Conservation (phyloP, 495 filamentous ascomycete species). For the Ascobolus immersus region DNA sequence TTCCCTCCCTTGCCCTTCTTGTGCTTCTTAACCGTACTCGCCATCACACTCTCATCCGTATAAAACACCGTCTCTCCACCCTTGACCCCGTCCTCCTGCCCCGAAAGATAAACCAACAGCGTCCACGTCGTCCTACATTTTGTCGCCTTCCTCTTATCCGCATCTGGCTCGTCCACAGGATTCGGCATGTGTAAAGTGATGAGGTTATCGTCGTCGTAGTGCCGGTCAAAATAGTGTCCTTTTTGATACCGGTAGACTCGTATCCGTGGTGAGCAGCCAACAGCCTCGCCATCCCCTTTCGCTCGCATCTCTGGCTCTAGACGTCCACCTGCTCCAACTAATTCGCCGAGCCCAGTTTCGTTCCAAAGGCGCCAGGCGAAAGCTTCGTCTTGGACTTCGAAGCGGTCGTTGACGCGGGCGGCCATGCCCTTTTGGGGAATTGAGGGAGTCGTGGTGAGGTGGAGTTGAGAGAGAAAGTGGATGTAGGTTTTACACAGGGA, state of each 20-base stretch:
- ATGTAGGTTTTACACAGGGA: constrained; percentile 46
- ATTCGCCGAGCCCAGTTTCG: constrained; percentile 31
- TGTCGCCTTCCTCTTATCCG: constrained; percentile 10
- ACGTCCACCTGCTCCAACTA: constrained; percentile 19
- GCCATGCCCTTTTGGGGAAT: constrained; percentile 69
- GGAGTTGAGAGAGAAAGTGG: constrained; percentile 43
- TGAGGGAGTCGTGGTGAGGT: constrained; percentile 56
- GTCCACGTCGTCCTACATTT: constrained; percentile 79
- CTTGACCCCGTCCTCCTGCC: constrained; percentile 34
- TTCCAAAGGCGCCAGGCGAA: constrained; percentile 58
- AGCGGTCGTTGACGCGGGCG: constrained; percentile 71
- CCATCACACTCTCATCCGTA: no score
- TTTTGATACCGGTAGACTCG: constrained; percentile 70
- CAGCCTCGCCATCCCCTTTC: constrained; percentile 54
- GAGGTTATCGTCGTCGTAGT: constrained; percentile 12
- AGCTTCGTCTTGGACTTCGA: constrained; percentile 47
- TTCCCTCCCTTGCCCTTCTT: constrained; percentile 10
- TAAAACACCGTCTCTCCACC: constrained; percentile 90
- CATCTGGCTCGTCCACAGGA: constrained; percentile 23
- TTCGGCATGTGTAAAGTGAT: not conserved
- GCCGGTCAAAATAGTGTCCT: constrained; percentile 44
- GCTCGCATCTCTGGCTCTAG: constrained; percentile 1
- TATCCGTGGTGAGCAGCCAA: constrained; percentile 79
- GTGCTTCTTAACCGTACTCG: constrained; percentile 27
- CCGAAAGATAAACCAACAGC: constrained; percentile 63